Evolutionary conservation across 352 stramenopile genomes (phyloP), one percentile per base, ranked within the genome.

Genomic region (Phytophthora pinifolia): DNA sequence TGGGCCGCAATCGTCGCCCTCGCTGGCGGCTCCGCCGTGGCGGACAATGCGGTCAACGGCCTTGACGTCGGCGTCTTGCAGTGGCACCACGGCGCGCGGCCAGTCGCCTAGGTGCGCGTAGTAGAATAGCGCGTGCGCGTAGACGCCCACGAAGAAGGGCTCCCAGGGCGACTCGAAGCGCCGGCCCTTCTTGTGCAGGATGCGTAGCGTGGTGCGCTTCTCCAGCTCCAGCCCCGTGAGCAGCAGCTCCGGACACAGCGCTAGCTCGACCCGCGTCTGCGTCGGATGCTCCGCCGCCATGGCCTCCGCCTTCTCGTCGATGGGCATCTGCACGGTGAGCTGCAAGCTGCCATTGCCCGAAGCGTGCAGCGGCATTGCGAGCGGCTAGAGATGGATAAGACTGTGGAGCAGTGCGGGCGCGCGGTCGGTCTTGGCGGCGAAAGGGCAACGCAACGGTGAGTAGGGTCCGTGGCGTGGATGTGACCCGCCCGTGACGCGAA

Each of bases 101-200:
- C 79, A 70, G 3, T 70, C 67, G 15, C 80, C 59, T 17, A 77
- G 42, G n/a, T 75, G 57, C 4, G 83, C 74, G 50, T 80, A 90
- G 55, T 85, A 87, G 46, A 86, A 88, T 15, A 90, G 70, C 42
- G 67, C 62, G 46, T 82, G 64, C 22, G 76, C 76, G 47, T 88
- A 86, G 9, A 90, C 42, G 8, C 69, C 73, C 14, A 90, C 77
- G 20, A 83, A 79, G 39, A 71, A 79, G 15, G 69, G 65, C 22
- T 73, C 64, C 80, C 80, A 90, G 6, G 69, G 65, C 6, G 73
- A 83, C 55, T 88, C 77, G 32, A 90, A 90, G 34, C 78, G 72
- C 38, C 83, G 70, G 25, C 77, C 80, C 49, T 86, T 88, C 62
- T 84, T 85, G 61, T 77, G 66, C 12, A 88, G 54, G 13, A 73